A percentile compares a stretch with the other conserved stretches of the same genome.
phyloP scores from a whole-genome alignment of 2,329 filamentous ascomycete genomes.

The Claviceps cyperi region DNA sequence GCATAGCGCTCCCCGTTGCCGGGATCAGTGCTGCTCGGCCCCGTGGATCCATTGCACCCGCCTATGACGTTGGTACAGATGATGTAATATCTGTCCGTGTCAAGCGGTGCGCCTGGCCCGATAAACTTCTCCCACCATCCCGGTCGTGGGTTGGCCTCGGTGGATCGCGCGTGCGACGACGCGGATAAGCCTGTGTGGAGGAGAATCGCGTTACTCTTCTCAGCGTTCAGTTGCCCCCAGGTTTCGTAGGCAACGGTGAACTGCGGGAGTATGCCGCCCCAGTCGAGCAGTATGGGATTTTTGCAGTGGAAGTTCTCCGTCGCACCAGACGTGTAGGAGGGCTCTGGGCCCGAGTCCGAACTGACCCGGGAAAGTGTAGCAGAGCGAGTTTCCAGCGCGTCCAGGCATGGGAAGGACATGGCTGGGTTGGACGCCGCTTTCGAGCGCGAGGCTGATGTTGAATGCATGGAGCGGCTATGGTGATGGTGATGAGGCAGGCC shows the following conservation, averaged over 20 bases:
- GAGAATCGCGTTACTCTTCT: conserved; percentile 78
- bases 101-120: conserved; percentile 67
- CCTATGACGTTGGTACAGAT: conserved; percentile 96
- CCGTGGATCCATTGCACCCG: conserved; percentile 90
- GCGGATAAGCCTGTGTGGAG: conserved; percentile 89
- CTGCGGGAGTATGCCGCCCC: conserved; percentile 81
- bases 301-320: conserved; percentile 63
- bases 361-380: conserved; percentile 42
- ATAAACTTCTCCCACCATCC: conserved; percentile 99
- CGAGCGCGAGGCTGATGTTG: conserved; percentile 13
- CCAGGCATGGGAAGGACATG: conserved; percentile 80
- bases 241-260: conserved; percentile 89
- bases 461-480: neutral
- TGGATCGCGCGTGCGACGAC: conserved; percentile 94
- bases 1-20: conserved; percentile 80
- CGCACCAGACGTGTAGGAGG: conserved; percentile 83
- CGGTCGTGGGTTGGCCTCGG: conserved; percentile 67
- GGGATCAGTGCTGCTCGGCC: conserved; percentile 76
- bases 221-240: conserved; percentile 69
- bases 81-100: conserved; percentile 83
- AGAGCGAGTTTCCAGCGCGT: conserved; percentile 66
- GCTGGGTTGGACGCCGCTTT: conserved; percentile 57
- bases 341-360: conserved; percentile 71
- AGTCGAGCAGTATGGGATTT: conserved; percentile 71
- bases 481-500: neutral